Base-by-base conservation (phyloP, 2,329 filamentous ascomycete species). In the Pseudocercospora vitis region DNA sequence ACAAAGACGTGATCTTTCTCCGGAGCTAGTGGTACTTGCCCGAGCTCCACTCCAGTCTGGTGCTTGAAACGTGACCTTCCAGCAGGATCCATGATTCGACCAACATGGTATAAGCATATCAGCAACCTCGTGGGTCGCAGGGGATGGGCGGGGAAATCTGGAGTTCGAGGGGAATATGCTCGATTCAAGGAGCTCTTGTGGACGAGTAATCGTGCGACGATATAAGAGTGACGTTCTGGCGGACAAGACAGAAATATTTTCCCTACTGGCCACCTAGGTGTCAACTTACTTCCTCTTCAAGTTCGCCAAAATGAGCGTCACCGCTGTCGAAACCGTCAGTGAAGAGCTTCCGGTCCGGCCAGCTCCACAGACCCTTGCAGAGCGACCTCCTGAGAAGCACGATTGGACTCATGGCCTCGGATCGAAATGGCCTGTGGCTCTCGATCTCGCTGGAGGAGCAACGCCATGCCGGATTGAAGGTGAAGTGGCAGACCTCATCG, bases 381-480 rank as follows among this genome's bases (percentile, higher is more conserved):
- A 45, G 16, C 24, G 23, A 16, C 42, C 42, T 8, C 23, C 16
- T 8, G 23, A 31, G 21, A n/a, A 14, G 6, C 28, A n/a, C 42
- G 26, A 45, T 24, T 45, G 24, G 42, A 14, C 42, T 4, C 24
- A 45, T 11, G 24, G 42, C 24, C 55, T 57, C 19, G 52, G 54
- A 24, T 54, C 52, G 35, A 57, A 56, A 31, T 56, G 55, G 54
- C 53, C 59, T 4, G 55, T 59, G 12, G 58, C 61, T 23, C 50
- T 57, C 11, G 61, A 62, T 26, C 58, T 66, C 42, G 50, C 56
- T 19, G 62, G 62, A 26, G 63, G 59, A 50, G 61, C 58, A 49
- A 47, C 57, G 39, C 72, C 73, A 9, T 72, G 70, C 48, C 68
- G 73, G 0, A 56, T 75, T 7, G 73, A 75, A 58, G 74, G 73